phyloP scores from a whole-genome alignment of 495 filamentous ascomycete species.

The Pseudomonodictys pantanalensis region DNA sequence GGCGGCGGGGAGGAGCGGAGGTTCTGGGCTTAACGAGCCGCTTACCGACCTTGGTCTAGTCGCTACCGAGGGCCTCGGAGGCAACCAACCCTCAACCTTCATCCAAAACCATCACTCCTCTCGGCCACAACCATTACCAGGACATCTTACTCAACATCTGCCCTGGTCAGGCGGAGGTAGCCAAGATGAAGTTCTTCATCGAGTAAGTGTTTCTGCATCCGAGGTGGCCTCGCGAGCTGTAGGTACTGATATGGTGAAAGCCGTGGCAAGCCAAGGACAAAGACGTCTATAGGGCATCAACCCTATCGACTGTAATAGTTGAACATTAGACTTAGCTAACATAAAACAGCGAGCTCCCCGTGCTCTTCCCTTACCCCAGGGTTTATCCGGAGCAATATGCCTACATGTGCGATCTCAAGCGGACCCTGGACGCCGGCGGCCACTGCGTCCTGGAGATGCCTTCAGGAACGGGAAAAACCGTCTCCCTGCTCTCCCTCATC shows the following conservation, averaged over 20 bases:
- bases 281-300: neutral
- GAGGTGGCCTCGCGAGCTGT: constrained; percentile 27
- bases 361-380: constrained; percentile 94
- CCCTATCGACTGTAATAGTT: neutral
- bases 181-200: constrained; percentile 93
- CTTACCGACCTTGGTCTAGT: no score
- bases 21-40: no score
- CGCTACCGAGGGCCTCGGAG: no score
- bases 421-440: constrained; percentile 88
- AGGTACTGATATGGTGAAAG: no score
- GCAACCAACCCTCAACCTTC: neutral
- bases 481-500: constrained; percentile 91
- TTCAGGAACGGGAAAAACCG: constrained; percentile 98
- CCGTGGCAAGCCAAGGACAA: no score
- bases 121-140: no score
- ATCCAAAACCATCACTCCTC: no score
- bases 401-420: constrained; percentile 99
- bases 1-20: neutral
- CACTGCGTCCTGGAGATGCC: constrained; percentile 99
- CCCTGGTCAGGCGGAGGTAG: neutral
- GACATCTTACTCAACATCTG: no score
- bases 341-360: constrained; percentile 70
- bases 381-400: constrained; percentile 99
- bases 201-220: constrained; percentile 60
- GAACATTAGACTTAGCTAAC: constrained; percentile 19